phyloP scores from a whole-genome alignment of 164 flowering plant genomes.

The Houttuynia cordata region DNA sequence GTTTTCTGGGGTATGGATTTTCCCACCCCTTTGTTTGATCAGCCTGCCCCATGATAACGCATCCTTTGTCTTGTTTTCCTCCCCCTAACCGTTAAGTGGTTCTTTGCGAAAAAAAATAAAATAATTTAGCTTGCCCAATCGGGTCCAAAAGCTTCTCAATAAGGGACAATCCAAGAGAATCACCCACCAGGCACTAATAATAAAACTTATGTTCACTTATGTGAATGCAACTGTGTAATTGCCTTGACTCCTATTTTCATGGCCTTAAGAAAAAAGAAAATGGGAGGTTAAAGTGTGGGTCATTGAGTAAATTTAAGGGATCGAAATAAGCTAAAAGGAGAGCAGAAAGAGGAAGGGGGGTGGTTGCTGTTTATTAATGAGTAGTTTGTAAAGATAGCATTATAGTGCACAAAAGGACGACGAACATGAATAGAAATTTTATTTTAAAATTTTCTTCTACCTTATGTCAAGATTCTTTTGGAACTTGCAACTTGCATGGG shows the following conservation, averaged over 20 bases:
- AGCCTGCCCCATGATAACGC: too few species aligned
- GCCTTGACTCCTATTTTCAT: neutral
- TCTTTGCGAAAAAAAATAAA: too few species aligned
- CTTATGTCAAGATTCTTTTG: neutral
- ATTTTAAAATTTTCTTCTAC: neutral
- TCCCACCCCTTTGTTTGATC: too few species aligned
- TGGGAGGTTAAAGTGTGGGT: neutral
- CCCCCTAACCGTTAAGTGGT: too few species aligned
- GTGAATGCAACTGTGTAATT: too few species aligned
- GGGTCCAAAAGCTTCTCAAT: too few species aligned
- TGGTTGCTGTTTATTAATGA: constrained; percentile 6
- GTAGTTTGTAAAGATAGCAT: constrained; percentile 9
- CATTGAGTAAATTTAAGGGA: neutral
- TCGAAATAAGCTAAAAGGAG: neutral
- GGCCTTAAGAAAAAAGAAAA: neutral
- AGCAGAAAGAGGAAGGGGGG: constrained; percentile 1
- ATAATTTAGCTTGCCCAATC: too few species aligned
- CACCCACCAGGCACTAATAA: too few species aligned
- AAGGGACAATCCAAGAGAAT: too few species aligned
- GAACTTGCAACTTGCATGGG: constrained; percentile 1
- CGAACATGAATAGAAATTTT: constrained; percentile 1
- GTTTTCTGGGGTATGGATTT: too few species aligned
- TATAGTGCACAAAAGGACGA: constrained; percentile 2
- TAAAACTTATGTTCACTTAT: too few species aligned
- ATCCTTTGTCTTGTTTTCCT: too few species aligned